Base-by-base conservation (phyloP, 1,139 yeast species). In the Protomyces arabidopsidicola region DNA sequence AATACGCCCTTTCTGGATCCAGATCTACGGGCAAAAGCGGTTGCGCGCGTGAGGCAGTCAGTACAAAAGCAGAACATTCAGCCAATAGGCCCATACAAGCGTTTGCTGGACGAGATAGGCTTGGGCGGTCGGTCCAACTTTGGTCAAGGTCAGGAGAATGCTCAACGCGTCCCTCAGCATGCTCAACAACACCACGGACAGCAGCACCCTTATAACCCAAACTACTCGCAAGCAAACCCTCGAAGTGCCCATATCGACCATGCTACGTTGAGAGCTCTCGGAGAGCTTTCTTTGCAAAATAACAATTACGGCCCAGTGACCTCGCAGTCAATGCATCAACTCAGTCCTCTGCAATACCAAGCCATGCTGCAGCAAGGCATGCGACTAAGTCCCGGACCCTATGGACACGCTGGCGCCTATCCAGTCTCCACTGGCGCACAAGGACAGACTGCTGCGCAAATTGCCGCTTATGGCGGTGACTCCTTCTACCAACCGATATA, bases 51-150 rank as follows among this genome's bases (percentile, higher is more conserved):
- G 10, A 63, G 90, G 67, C 76, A 81, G 61, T 82, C 85, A 6
- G 76, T 89, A 64, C 74, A 84, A 64, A 85, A 84, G 55, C 76
- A 83, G 69, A 85, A 83, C 66, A 81, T 84, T 20, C 79, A 81
- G 63, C 81, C 81, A 39, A 75, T 76, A 45, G 96, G 89, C 72
- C 89, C 88, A 34, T 89, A 90, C 75, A 88, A 89, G 73, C 84
- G 96, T 69, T 78, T 93, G 65, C 83, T 91, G 84, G 98, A 93
- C 69, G 98, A 93, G 74, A 95, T 90, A 68, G 98, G 98, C 6
- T 78, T 91, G 61, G 65, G 71, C 8, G 69, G 73, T 20, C 55
- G 62, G 3, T 20, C 61, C 8, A 39, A n/a, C 9, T 51, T n/a
- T 8, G 39, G 42, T 9, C 45, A 20, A n/a, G 48, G 48, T 10